phyloP scores from a whole-genome alignment of 495 filamentous ascomycete genomes.

The Tuber microsphaerosporum region DNA sequence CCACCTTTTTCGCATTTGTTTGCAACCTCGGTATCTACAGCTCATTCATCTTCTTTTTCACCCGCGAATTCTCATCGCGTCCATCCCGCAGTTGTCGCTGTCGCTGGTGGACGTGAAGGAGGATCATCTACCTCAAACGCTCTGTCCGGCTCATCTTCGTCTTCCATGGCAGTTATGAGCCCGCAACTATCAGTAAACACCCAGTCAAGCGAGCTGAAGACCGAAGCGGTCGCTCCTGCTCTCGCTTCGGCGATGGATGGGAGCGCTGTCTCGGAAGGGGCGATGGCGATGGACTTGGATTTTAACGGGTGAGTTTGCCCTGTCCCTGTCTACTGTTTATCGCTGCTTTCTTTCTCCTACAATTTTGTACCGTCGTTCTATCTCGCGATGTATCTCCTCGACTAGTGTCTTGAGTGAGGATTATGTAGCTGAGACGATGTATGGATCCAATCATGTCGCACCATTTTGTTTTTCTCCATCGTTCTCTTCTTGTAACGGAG shows the following conservation, averaged over 20 bases:
- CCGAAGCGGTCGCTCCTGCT: constrained; percentile 36
- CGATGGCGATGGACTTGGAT: constrained; percentile 44
- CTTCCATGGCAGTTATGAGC: constrained; percentile 43
- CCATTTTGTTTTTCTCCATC: constrained; percentile 12
- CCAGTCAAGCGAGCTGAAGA: constrained; percentile 37
- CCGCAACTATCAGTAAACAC: constrained; percentile 38
- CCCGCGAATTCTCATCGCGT: constrained; percentile 22
- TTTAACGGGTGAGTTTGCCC: constrained; percentile 43
- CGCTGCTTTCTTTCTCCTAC: constrained; percentile 38
- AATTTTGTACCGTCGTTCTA: constrained; percentile 17
- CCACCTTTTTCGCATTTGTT: constrained; percentile 15
- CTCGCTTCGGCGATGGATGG: constrained; percentile 35
- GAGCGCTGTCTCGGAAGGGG: constrained; percentile 40
- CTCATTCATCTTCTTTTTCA: constrained; percentile 6
- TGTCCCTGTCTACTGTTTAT: constrained; percentile 43
- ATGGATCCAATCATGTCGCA: constrained; percentile 21
- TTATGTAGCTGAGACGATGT: constrained; percentile 28
- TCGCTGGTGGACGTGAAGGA: constrained; percentile 37
- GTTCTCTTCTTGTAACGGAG: background rate
- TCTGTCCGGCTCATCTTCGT: constrained; percentile 26
- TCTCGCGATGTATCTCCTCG: constrained; percentile 36
- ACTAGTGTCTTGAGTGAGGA: constrained; percentile 27
- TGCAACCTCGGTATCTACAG: constrained; percentile 8
- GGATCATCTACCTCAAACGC: constrained; percentile 26
- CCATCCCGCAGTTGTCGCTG: constrained; percentile 30